Evolutionary conservation across 1,139 yeast genomes (phyloP).

Genomic region (Torulaspora pretoriensis): DNA sequence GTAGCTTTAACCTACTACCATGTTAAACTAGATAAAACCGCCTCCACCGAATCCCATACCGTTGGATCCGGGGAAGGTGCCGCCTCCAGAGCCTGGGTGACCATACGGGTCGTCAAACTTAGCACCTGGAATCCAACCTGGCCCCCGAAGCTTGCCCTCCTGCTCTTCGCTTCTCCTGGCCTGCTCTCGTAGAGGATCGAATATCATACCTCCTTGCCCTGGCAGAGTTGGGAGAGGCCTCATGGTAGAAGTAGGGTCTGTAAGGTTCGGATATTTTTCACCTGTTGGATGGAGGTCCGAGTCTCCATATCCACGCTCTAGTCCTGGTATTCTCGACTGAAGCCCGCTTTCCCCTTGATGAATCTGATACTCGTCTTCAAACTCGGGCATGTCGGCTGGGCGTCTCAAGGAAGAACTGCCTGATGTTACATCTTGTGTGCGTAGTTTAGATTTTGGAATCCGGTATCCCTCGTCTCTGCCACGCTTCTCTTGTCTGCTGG

Average conservation of each 20-base stretch:
- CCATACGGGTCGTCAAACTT: slow-evolving; percentile 39
- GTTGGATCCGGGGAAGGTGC: slow-evolving; percentile 16
- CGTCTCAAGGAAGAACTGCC: slow-evolving; percentile 4
- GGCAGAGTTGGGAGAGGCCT: slow-evolving; percentile 12
- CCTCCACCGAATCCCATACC: slow-evolving; percentile 18
- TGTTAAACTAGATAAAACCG: slow-evolving; percentile 13
- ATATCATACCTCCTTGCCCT: slow-evolving; percentile 39
- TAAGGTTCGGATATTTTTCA: slow-evolving; percentile 33
- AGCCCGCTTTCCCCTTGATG: slow-evolving; percentile 10
- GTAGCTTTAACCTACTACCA: not conserved
- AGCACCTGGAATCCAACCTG: slow-evolving; percentile 41
- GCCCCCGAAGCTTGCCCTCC: slow-evolving; percentile 24
- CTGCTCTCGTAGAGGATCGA: slow-evolving; percentile 31
- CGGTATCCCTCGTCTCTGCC: not conserved
- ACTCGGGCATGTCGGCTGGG: slow-evolving; percentile 47
- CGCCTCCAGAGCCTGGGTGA: slow-evolving; percentile 20
- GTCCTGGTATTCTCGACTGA: slow-evolving; percentile 11
- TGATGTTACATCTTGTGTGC: not conserved
- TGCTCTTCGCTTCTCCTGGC: slow-evolving; percentile 20
- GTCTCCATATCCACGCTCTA: slow-evolving; percentile 36
- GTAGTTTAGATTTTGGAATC: not conserved
- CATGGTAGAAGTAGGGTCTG: slow-evolving; percentile 19
- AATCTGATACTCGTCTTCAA: slow-evolving; percentile 55
- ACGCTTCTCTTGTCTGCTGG: not conserved
- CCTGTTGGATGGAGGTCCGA: slow-evolving; percentile 42